Conservation (phyloP, 2,329 filamentous ascomycete species). For the Curvularia hawaiiensis region DNA sequence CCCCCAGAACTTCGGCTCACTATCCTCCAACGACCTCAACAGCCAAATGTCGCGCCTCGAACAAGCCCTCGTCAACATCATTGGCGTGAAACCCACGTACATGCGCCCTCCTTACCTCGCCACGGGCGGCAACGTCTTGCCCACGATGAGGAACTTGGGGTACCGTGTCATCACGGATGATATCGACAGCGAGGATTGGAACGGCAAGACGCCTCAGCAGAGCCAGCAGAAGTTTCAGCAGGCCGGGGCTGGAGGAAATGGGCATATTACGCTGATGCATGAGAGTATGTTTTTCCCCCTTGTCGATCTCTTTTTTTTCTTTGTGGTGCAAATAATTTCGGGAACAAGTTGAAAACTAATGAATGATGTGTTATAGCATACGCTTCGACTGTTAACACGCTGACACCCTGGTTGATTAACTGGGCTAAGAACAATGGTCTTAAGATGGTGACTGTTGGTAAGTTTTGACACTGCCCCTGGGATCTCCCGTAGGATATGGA, state of each 20-base stretch:
- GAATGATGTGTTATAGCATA: constrained; percentile 19
- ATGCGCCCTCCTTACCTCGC: constrained; percentile 47
- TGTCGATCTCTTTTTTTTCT: neutral
- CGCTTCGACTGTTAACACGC: constrained; percentile 38
- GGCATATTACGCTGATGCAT: constrained; percentile 45
- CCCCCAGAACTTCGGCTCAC: constrained; percentile 39
- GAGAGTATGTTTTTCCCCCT: constrained; percentile 24
- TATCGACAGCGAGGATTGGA: constrained; percentile 44
- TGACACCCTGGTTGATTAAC: constrained; percentile 46
- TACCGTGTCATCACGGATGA: constrained; percentile 45
- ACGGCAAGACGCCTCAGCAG: constrained; percentile 39
- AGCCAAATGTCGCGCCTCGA: constrained; percentile 42
- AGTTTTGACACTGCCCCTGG: constrained; percentile 13
- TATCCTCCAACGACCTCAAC: constrained; percentile 37
- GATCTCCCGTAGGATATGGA: too few relatives aligned
- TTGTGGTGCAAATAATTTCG: too few relatives aligned
- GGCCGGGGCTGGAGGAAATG: constrained; percentile 42
- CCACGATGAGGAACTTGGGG: constrained; percentile 41
- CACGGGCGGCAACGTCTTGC: constrained; percentile 38
- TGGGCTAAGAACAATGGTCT: constrained; percentile 45
- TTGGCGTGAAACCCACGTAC: constrained; percentile 45
- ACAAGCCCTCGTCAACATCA: constrained; percentile 44
- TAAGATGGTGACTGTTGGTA: constrained; percentile 44
- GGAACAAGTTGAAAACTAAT: too few relatives aligned
- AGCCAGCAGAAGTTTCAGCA: constrained; percentile 41